Base-by-base conservation (phyloP, 164 flowering plant genomes). In the Pachysandra terminalis region DNA sequence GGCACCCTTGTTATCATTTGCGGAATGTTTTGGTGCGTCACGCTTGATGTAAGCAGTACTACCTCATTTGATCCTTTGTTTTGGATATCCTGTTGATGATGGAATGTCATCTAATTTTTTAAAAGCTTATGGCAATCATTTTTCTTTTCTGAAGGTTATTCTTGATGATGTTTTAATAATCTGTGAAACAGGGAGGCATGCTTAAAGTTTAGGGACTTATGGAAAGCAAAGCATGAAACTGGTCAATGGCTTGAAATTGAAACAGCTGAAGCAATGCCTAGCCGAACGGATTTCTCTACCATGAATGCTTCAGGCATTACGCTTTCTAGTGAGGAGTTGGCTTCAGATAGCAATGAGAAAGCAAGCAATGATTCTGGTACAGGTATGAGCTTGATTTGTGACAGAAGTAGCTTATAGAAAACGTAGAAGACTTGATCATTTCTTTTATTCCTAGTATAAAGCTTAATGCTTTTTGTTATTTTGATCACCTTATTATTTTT, bases 231-330 rank as follows among this genome's bases (percentile, higher is more conserved):
- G 81, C 97, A 96, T 79, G 98, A 96, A 81, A 87, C 83, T 64
- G 97, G 95, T 45, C 96, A 93, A 67, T 96, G 98, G 98, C 64
- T 90, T 77, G 98, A 96, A 76, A 77, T 85, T 76, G 97, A 89
- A 75, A 90, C 86, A 71, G 77, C 87, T 45, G 96, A 90, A 75
- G 87, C 82, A 53, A 73, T 85, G 78, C 73, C 85, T 63, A 63
- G 68, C 73, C 76, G 66, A 63, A 71, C 84, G 28, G 90, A 84
- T 40, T 81, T 81, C 68, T 76, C 84, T 71, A 56, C 90, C 54
- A 61, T 82, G 73, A 81, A 83, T 77, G 77, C 82, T 56, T 79
- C 90, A 54, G 92, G 88, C 53, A 77, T 83, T 72, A 62, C 84
- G 70, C 82, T 89, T 65, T 66, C 87, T 40, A 72, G 66, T 57